phyloP scores from a whole-genome alignment of 495 filamentous ascomycete species.

The Neurospora sp. region DNA sequence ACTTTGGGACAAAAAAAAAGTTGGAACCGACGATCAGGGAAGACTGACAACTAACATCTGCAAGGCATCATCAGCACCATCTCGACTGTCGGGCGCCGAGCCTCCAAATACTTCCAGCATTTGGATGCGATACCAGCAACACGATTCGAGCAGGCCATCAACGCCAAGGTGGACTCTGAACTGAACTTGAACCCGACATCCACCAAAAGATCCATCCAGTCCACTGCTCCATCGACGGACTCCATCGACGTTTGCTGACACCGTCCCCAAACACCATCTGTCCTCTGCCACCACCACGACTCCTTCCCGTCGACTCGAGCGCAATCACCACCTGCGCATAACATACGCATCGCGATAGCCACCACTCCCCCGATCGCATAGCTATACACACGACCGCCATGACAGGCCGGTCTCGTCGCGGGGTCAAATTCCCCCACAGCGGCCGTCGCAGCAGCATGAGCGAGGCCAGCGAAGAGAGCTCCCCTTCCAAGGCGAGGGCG shows the following conservation, averaged over 20 bases:
- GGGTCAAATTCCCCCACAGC: too few species aligned
- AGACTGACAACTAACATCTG: neutral
- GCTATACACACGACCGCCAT: conserved; percentile 6
- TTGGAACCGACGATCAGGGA: neutral
- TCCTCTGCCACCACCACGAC: neutral
- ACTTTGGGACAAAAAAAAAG: neutral
- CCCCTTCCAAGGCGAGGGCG: conserved; percentile 31
- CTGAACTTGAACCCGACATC: neutral
- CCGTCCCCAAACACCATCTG: neutral
- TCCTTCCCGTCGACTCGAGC: neutral
- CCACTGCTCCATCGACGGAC: neutral
- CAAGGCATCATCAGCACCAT: neutral
- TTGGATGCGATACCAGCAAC: neutral
- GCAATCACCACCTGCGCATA: neutral
- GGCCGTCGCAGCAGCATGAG: conserved; percentile 61
- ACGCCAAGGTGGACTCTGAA: neutral
- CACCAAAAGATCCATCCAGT: neutral
- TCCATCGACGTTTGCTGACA: neutral
- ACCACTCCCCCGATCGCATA: neutral
- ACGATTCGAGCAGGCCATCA: neutral
- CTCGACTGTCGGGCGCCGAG: neutral
- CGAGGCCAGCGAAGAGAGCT: conserved; percentile 65
- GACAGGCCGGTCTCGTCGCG: conserved; percentile 12
- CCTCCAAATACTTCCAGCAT: neutral
- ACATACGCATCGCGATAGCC: neutral